phyloP scores from a whole-genome alignment of 495 filamentous ascomycete genomes.

The Podospora bellae-mahoneyi region DNA sequence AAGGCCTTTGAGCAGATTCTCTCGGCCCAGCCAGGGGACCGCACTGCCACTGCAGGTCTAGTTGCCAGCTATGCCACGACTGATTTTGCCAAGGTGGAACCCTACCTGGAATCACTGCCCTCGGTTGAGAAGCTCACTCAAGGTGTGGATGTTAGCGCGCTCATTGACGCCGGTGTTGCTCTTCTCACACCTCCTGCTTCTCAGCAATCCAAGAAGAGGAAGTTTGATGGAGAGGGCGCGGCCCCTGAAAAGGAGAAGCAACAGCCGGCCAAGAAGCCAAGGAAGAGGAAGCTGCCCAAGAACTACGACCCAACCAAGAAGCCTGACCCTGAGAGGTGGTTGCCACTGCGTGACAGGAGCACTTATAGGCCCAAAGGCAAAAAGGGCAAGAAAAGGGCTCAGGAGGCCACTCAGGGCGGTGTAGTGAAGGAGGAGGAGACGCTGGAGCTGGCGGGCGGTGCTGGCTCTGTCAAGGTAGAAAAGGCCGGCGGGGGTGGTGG shows the following conservation, averaged over 20 bases:
- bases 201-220: constrained; percentile 30
- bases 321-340: constrained; percentile 86
- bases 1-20: constrained; percentile 71
- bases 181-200: constrained; percentile 43
- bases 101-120: constrained; percentile 61
- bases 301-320: constrained; percentile 69
- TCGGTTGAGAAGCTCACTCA: constrained; percentile 61
- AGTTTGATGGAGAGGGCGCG: constrained; percentile 37
- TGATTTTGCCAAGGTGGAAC: constrained; percentile 56
- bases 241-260: constrained; percentile 46
- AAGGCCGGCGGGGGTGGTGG: constrained; percentile 39
- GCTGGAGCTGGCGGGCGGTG: constrained; percentile 59
- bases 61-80: constrained; percentile 76
- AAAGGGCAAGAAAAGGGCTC: constrained; percentile 80
- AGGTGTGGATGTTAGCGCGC: constrained; percentile 62
- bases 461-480: constrained; percentile 57
- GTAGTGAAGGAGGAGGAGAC: constrained; percentile 65
- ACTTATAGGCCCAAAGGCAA: constrained; percentile 85
- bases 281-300: constrained; percentile 72
- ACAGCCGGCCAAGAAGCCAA: constrained; percentile 63
- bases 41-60: constrained; percentile 68
- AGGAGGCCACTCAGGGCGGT: constrained; percentile 81
- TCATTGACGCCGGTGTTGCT: constrained; percentile 76
- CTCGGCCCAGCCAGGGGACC: constrained; percentile 59
- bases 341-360: constrained; percentile 83